phyloP scores from a whole-genome alignment of 2,329 filamentous ascomycete genomes.

The Aspergillus piperis region DNA sequence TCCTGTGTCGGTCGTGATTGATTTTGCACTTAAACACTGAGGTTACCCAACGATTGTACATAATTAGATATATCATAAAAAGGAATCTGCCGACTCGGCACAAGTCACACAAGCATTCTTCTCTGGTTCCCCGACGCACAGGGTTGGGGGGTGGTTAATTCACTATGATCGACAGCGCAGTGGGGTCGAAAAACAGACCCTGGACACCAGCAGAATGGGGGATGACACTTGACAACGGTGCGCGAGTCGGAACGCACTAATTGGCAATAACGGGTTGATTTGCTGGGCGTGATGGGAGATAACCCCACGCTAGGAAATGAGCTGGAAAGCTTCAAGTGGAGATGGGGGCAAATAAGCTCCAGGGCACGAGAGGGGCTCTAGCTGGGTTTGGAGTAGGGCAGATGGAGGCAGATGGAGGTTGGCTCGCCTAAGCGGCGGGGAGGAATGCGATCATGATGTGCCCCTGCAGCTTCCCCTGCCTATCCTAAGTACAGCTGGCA shows the following conservation, averaged over 20 bases:
- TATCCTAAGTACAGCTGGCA: not conserved
- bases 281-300: not conserved
- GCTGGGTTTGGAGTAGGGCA: not conserved
- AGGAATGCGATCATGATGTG: not conserved
- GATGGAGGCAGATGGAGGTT: not conserved
- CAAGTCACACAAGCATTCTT: conserved; percentile 1
- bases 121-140: not conserved
- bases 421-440: not conserved
- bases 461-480: not conserved
- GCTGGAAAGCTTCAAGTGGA: conserved; percentile 3
- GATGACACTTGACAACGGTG: not conserved
- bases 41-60: not conserved
- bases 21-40: no score
- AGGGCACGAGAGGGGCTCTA: not conserved
- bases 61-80: not conserved
- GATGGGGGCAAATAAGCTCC: conserved; percentile 2
- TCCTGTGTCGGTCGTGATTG: no score
- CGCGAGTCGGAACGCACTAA: not conserved
- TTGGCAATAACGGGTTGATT: not conserved
- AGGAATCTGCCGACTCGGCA: not conserved
- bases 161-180: not conserved
- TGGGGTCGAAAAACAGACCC: not conserved
- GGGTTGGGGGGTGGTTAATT: not conserved
- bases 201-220: not conserved
- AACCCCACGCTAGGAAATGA: not conserved